These are phyloP conservation scores for Jackrogersella multiformis DNA, from an alignment of 495 filamentous ascomycete species.

Conservation along the genomic window DNA sequence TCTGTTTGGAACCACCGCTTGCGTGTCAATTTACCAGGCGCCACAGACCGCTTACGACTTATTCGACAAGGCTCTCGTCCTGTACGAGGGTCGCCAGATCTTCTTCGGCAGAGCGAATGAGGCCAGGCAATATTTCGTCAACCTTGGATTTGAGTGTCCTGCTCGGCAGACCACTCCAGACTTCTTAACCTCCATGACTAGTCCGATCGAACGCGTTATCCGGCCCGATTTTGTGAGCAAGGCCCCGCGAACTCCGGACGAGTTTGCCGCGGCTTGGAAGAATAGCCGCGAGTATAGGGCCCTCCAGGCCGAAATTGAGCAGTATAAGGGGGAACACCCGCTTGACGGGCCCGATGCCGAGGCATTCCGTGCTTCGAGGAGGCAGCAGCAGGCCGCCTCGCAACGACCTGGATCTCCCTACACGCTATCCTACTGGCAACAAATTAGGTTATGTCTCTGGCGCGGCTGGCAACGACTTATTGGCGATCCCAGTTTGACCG, in stretches of 20 bases:
- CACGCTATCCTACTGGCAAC: conserved; percentile 76
- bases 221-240: conserved; percentile 70
- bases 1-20: conserved; percentile 69
- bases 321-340: conserved; percentile 70
- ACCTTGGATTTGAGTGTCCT: conserved; percentile 80
- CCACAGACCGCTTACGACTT: conserved; percentile 78
- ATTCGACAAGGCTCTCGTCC: conserved; percentile 80
- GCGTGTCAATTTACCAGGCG: conserved; percentile 88
- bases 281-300: conserved; percentile 71
- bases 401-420: conserved; percentile 76
- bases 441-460: conserved; percentile 76
- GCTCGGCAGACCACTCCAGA: conserved; percentile 78
- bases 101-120: conserved; percentile 73
- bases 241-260: conserved; percentile 77
- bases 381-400: conserved; percentile 69
- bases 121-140: conserved; percentile 74
- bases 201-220: conserved; percentile 70
- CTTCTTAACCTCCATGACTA: conserved; percentile 83
- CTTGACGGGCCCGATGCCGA: conserved; percentile 70
- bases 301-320: conserved; percentile 75
- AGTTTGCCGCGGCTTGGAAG: conserved; percentile 80
- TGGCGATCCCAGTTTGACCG: conserved; percentile 75
- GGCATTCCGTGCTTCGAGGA: conserved; percentile 73
- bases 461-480: conserved; percentile 75
- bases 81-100: conserved; percentile 86